A percentile compares a stretch with the other conserved stretches of the same genome.
These are phyloP conservation scores for Penicillium verhagenii DNA, from an alignment of 495 filamentous ascomycete species.

Conservation along the genomic window DNA sequence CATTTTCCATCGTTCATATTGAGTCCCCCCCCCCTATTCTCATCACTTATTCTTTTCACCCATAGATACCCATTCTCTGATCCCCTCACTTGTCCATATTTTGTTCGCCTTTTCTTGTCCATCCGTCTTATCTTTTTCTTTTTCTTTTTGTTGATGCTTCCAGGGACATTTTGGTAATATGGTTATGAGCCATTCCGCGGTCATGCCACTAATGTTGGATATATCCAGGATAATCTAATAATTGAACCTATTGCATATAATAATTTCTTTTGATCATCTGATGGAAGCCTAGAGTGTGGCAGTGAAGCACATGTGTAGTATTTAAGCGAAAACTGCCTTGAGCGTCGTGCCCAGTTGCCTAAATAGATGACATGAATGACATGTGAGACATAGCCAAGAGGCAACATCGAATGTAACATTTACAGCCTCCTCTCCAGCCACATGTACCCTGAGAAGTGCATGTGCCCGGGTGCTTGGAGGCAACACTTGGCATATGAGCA, in stretches of 20 bases:
- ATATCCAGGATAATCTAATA: slow-evolving; percentile 6
- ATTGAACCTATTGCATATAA: background rate
- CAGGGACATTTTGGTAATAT: background rate
- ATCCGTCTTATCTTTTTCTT: slow-evolving; percentile 1
- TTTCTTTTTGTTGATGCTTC: background rate
- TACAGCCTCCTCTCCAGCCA: background rate
- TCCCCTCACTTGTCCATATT: slow-evolving; percentile 3
- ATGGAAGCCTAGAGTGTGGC: background rate
- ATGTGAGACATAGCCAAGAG: background rate
- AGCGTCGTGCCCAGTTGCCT: background rate
- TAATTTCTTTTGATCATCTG: background rate
- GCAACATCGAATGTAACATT: too few relatives aligned
- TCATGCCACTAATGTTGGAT: slow-evolving; percentile 2
- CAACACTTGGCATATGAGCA: background rate
- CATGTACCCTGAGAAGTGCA: background rate
- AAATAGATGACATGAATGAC: background rate
- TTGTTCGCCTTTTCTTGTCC: slow-evolving; percentile 1
- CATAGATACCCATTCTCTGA: slow-evolving; percentile 19
- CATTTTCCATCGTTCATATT: slow-evolving; percentile 4
- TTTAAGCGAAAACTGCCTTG: background rate
- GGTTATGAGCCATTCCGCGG: background rate
- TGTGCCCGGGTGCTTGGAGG: background rate
- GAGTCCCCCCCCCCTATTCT: slow-evolving; percentile 1
- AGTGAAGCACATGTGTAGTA: background rate
- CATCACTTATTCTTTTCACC: slow-evolving; percentile 1